A percentile compares a stretch with the other conserved stretches of the same genome.
Evolutionary conservation across 2,329 filamentous ascomycete genomes (phyloP).

Genomic region (Colletotrichum phormii): DNA sequence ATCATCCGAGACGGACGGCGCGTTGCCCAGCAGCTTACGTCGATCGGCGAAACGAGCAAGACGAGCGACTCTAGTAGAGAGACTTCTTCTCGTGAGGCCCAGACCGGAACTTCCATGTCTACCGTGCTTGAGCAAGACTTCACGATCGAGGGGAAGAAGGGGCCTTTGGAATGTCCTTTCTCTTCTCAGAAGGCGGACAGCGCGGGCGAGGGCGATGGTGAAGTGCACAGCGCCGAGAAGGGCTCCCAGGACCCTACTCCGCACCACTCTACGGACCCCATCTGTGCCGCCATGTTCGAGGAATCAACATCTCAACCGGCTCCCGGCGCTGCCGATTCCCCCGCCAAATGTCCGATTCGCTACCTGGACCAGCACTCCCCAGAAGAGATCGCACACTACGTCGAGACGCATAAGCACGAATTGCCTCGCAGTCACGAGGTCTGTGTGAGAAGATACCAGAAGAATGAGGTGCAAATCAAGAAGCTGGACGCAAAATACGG

Average conservation of each 20-base stretch:
- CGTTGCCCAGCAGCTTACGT: constrained; percentile 65
- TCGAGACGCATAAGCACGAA: constrained; percentile 95
- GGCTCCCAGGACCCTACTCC: constrained; percentile 52
- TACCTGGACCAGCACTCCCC: constrained; percentile 93
- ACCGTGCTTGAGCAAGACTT: constrained; percentile 88
- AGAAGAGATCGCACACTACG: constrained; percentile 92
- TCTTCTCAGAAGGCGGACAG: constrained; percentile 52
- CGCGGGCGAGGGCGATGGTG: constrained; percentile 15
- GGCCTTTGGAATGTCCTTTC: constrained; percentile 85
- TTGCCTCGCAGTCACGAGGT: constrained; percentile 93
- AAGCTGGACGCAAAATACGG: constrained; percentile 96
- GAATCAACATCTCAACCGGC: constrained; percentile 67
- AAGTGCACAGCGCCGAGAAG: constrained; percentile 14
- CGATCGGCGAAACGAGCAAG: constrained; percentile 62
- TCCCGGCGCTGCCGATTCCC: constrained; percentile 61
- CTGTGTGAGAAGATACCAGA: constrained; percentile 90
- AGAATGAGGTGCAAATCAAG: constrained; percentile 84
- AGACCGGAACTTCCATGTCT: constrained; percentile 67
- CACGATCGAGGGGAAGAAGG: constrained; percentile 85
- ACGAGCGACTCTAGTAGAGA: constrained; percentile 62
- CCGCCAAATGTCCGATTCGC: constrained; percentile 86
- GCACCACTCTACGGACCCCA: constrained; percentile 67
- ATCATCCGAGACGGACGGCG: constrained; percentile 73
- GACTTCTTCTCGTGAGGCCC: constrained; percentile 57
- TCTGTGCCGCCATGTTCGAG: constrained; percentile 73